Base-by-base conservation (phyloP, 2,329 filamentous ascomycete species). In the Calonectria pseudoturangicola region DNA sequence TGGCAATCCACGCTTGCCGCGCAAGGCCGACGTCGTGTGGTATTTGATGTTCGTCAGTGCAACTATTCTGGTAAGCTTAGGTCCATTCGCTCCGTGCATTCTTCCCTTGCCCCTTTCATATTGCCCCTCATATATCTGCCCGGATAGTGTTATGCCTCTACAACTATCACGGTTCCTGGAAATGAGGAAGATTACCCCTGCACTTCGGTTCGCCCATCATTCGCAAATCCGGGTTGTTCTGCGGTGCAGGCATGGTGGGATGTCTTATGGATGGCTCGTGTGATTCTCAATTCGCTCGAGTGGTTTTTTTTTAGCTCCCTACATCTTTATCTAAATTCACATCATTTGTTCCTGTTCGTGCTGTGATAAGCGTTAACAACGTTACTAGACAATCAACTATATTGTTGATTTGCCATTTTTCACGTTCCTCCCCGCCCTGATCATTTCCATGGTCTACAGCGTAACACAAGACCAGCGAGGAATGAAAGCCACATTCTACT, bases 151-250 rank as follows among this genome's bases (percentile, higher is more conserved):
- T 81, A 75, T 84, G 86, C 89, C 86, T 84, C 84, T 81, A 89
- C 93, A 91, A 88, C 92, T 94, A 92, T 93, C 89, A 88, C 93
- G 93, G 93, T 95, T 95, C 93, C 93, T 95, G 92, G 87, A 94
- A 92, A 86, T 88, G 93, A 95, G 93, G 93, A 89, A 95, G 92
- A 95, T 91, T 87, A 90, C 92, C 93, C 92, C 90, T 91, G 88
- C 89, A 89, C 88, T 88, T 88, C 83, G 79, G 81, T 79, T 83
- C 86, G 86, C 87, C 89, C 88, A 86, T 91, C 89, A 92, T 93
- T 93, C 92, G 91, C 91, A 92, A 88, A 86, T 85, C 83, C 87
- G 89, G 91, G 87, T 82, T 87, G 89, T 88, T 87, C 85, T 88
- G 91, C 88, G 89, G 89, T 92, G 90, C 88, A 87, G 92, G 92